A percentile compares a stretch with the other conserved stretches of the same genome.
phyloP scores from a whole-genome alignment of 768 basidiomycete genomes.

The Strobilomyces echinocephalus region DNA sequence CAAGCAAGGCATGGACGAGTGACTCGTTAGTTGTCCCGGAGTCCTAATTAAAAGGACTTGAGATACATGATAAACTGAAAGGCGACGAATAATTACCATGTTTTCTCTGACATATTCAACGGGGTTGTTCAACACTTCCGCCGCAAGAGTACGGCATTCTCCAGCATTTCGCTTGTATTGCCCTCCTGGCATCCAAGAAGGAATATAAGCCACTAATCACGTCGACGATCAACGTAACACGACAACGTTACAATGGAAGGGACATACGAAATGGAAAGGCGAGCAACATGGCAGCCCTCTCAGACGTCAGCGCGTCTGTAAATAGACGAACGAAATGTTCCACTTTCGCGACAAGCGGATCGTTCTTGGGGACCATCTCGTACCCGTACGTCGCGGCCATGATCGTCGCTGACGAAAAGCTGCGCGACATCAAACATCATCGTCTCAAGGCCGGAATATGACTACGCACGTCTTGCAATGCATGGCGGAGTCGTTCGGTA shows the following conservation, averaged over 20 bases:
- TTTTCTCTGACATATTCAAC: conserved; percentile 19
- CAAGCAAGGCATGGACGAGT: conserved; percentile 18
- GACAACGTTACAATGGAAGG: neutral
- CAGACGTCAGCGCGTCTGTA: conserved; percentile 11
- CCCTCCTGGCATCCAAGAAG: conserved; percentile 33
- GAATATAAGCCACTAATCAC: conserved; percentile 25
- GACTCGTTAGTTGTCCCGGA: conserved; percentile 20
- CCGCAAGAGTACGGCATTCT: conserved; percentile 18
- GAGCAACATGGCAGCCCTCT: conserved; percentile 18
- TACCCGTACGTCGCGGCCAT: conserved; percentile 27
- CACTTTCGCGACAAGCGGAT: conserved; percentile 24
- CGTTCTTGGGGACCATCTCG: conserved; percentile 19
- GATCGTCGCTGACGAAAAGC: conserved; percentile 19
- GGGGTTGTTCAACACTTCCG: conserved; percentile 19
- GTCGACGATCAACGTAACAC: neutral
- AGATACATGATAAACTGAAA: neutral
- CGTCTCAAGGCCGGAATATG: neutral
- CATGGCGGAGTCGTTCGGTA: conserved; percentile 9
- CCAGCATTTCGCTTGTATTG: conserved; percentile 17
- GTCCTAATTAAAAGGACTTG: conserved; percentile 3
- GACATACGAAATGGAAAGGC: conserved; percentile 27
- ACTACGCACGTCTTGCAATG: conserved; percentile 24
- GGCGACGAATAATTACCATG: conserved; percentile 14
- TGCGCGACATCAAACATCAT: conserved; percentile 1
- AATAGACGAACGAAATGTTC: conserved; percentile 13